A percentile compares a stretch with the other conserved stretches of the same genome.
phyloP scores from a whole-genome alignment of 2,329 filamentous ascomycete species.

The Xylaria sp. region DNA sequence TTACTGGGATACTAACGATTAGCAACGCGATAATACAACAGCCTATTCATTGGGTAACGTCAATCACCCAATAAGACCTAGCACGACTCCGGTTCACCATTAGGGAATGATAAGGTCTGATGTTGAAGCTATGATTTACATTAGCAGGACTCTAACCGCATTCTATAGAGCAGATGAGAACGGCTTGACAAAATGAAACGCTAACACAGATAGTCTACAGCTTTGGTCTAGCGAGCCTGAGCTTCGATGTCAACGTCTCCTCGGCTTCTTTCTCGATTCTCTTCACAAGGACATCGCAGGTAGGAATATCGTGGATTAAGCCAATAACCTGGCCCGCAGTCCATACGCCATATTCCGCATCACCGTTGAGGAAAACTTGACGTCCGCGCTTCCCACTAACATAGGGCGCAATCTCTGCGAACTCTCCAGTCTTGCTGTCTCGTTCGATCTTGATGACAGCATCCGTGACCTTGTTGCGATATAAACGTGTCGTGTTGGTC shows the following conservation, averaged over 20 bases:
- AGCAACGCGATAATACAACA: neutral
- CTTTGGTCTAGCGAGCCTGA: slow-evolving; percentile 68
- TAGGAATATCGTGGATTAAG: slow-evolving; percentile 84
- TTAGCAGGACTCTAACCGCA: neutral
- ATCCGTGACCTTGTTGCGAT: slow-evolving; percentile 86
- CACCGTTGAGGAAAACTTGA: slow-evolving; percentile 91
- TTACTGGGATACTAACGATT: neutral
- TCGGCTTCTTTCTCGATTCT: slow-evolving; percentile 83
- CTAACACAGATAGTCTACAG: slow-evolving; percentile 54
- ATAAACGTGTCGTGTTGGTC: slow-evolving; percentile 91
- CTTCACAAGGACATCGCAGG: slow-evolving; percentile 73
- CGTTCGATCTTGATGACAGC: slow-evolving; percentile 85
- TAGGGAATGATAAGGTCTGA: neutral
- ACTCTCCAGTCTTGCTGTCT: slow-evolving; percentile 85
- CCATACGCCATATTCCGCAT: slow-evolving; percentile 94
- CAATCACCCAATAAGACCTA: neutral
- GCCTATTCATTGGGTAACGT: neutral
- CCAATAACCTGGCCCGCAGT: slow-evolving; percentile 96
- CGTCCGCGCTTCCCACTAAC: slow-evolving; percentile 92
- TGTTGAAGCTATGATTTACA: slow-evolving; percentile 2
- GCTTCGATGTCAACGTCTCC: slow-evolving; percentile 69
- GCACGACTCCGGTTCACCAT: no score
- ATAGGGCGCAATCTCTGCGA: slow-evolving; percentile 84
- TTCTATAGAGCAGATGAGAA: neutral
- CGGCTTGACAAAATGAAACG: neutral